Conservation (phyloP, 805 yeast genomes). For the Nakazawaea populi region DNA sequence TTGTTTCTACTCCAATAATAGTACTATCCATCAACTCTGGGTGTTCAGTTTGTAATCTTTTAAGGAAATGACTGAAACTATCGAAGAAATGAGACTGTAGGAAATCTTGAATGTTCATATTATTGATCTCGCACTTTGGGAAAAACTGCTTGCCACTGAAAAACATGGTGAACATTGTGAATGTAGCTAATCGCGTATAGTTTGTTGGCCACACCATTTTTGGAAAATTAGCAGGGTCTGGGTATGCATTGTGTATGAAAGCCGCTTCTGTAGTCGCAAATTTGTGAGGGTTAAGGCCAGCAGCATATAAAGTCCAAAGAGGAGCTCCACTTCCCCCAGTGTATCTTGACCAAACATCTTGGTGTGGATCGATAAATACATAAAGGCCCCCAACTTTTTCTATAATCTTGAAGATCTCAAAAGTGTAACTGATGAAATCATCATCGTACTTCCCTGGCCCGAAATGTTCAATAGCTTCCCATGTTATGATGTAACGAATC, state of each 20-base stretch:
- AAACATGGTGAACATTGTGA: slow-evolving; percentile 81
- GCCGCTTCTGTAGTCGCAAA: slow-evolving; percentile 77
- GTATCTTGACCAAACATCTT: slow-evolving; percentile 89
- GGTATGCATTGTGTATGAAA: slow-evolving; percentile 55
- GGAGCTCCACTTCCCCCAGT: slow-evolving; percentile 95
- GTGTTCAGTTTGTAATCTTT: slow-evolving; percentile 29
- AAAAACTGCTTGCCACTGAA: slow-evolving; percentile 74
- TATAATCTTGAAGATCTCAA: slow-evolving; percentile 52
- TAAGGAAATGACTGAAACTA: slow-evolving; percentile 45
- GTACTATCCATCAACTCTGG: slow-evolving; percentile 45
- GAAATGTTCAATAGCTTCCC: slow-evolving; percentile 90
- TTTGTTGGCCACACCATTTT: slow-evolving; percentile 94
- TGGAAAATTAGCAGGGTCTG: slow-evolving; percentile 45
- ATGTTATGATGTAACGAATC: slow-evolving; percentile 69
- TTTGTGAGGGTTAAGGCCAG: slow-evolving; percentile 76
- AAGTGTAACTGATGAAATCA: slow-evolving; percentile 66
- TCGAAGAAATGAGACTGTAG: slow-evolving; percentile 58
- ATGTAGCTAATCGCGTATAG: slow-evolving; percentile 67
- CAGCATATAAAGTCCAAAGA: slow-evolving; percentile 85
- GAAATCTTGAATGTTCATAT: slow-evolving; percentile 70
- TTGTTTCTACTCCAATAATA: slow-evolving; percentile 74
- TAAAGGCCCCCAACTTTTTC: slow-evolving; percentile 65
- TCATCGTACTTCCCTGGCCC: slow-evolving; percentile 84
- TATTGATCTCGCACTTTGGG: slow-evolving; percentile 70
- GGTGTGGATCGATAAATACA: slow-evolving; percentile 84